Conservation (phyloP, 2,329 filamentous ascomycete genomes). For the Fusarium anguioides region DNA sequence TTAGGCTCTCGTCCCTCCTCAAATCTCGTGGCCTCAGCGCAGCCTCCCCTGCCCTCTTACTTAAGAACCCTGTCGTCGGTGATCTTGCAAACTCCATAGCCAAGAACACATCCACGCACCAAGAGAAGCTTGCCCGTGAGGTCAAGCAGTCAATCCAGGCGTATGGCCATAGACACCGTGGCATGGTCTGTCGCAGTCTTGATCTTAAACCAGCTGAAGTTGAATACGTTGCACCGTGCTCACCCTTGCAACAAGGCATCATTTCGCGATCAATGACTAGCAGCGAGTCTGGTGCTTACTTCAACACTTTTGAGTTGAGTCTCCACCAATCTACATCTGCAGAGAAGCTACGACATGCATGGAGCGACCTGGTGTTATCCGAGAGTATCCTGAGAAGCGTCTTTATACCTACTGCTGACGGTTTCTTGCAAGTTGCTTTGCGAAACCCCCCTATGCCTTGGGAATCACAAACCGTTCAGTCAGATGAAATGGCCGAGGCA, state of each 20-base stretch:
- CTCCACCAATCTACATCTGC: slow-evolving; percentile 61
- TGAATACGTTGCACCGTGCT: slow-evolving; percentile 83
- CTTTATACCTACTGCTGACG: slow-evolving; percentile 79
- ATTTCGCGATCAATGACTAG: slow-evolving; percentile 73
- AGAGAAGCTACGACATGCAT: slow-evolving; percentile 64
- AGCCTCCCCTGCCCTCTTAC: slow-evolving; percentile 73
- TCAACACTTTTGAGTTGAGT: slow-evolving; percentile 76
- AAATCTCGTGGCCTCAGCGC: slow-evolving; percentile 69
- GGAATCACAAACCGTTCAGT: slow-evolving; percentile 50
- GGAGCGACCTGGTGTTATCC: slow-evolving; percentile 62
- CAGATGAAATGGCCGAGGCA: slow-evolving; percentile 47
- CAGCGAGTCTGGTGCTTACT: slow-evolving; percentile 72
- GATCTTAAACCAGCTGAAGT: slow-evolving; percentile 63
- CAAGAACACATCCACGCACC: slow-evolving; percentile 13
- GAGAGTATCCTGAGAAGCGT: slow-evolving; percentile 76
- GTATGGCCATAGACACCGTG: slow-evolving; percentile 70
- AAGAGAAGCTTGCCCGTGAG: slow-evolving; percentile 52
- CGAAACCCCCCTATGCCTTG: slow-evolving; percentile 57
- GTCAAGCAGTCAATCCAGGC: slow-evolving; percentile 71
- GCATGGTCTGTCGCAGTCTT: slow-evolving; percentile 64
- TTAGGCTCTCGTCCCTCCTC: slow-evolving; percentile 74
- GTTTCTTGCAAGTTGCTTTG: slow-evolving; percentile 78
- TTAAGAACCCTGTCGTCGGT: slow-evolving; percentile 68
- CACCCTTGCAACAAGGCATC: slow-evolving; percentile 87
- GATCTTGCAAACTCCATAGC: slow-evolving; percentile 58